Conservation (phyloP, 2,329 filamentous ascomycete species). For the Niveomyces coronatus region DNA sequence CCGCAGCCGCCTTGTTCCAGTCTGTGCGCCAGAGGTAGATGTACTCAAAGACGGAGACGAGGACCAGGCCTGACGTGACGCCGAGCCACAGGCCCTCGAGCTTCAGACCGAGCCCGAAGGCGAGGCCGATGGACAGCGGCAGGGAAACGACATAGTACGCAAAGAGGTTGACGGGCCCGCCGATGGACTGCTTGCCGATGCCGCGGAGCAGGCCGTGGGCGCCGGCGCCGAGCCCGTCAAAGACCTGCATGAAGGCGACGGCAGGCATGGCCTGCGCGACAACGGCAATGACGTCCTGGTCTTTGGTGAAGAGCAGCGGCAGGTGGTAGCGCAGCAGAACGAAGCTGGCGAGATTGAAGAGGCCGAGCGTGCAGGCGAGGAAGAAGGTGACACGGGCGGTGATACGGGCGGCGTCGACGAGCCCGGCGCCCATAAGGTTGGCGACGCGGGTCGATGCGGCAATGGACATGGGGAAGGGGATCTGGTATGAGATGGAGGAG, state of each 20-base stretch:
- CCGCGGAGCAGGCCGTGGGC: constrained; percentile 81
- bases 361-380: constrained; percentile 58
- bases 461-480: constrained; percentile 85
- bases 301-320: constrained; percentile 67
- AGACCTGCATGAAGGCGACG: constrained; percentile 80
- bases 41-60: constrained; percentile 44
- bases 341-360: constrained; percentile 67
- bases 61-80: constrained; percentile 59
- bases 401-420: constrained; percentile 70
- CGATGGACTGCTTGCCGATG: constrained; percentile 79
- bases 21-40: constrained; percentile 40
- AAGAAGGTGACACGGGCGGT: constrained; percentile 63
- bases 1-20: constrained; percentile 42
- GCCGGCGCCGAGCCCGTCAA: constrained; percentile 69
- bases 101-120: constrained; percentile 68
- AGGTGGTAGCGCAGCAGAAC: constrained; percentile 60
- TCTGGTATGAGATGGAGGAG: constrained; percentile 72
- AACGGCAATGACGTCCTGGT: constrained; percentile 56
- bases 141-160: constrained; percentile 81
- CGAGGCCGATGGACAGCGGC: constrained; percentile 69
- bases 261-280: constrained; percentile 65
- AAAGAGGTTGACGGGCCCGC: constrained; percentile 78
- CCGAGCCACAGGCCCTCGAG: constrained; percentile 75
- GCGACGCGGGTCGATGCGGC: constrained; percentile 81
- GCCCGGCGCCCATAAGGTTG: constrained; percentile 80